A percentile compares a stretch with the other conserved stretches of the same genome.
Conservation (phyloP, 495 filamentous ascomycete species). For the Podospora australis region DNA sequence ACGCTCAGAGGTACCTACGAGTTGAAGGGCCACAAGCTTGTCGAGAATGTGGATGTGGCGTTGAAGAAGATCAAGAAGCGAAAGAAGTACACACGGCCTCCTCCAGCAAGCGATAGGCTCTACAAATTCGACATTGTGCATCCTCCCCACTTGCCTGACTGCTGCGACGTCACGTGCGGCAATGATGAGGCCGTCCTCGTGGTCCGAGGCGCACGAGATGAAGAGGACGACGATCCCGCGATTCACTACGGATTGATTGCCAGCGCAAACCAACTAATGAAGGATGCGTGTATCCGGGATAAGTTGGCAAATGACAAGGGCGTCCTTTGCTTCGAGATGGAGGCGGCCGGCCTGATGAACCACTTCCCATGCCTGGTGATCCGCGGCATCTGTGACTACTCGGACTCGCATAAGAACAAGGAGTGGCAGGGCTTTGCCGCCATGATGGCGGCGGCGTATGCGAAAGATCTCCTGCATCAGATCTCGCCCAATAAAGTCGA, state of each 20-base stretch:
- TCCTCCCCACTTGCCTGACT: background rate
- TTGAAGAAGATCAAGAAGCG: conserved; percentile 18
- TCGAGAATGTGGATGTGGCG: conserved; percentile 14
- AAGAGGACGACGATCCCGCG: conserved; percentile 10
- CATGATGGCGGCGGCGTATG: conserved; percentile 27
- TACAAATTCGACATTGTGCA: conserved; percentile 27
- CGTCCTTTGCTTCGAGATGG: conserved; percentile 28
- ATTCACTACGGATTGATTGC: conserved; percentile 38
- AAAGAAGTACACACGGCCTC: conserved; percentile 25
- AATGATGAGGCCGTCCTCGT: background rate
- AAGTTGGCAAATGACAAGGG: background rate
- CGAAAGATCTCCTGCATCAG: conserved; percentile 15
- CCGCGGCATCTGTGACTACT: conserved; percentile 37
- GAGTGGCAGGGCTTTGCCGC: conserved; percentile 32
- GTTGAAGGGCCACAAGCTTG: conserved; percentile 16
- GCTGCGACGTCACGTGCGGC: background rate
- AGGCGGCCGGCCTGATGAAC: conserved; percentile 12
- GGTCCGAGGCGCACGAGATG: background rate
- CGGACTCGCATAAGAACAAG: conserved; percentile 36
- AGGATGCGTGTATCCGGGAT: conserved; percentile 16
- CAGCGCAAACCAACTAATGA: conserved; percentile 30
- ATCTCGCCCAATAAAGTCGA: background rate
- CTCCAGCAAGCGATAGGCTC: conserved; percentile 28
- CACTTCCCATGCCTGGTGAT: conserved; percentile 27
- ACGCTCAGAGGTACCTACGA: conserved; percentile 13